A percentile compares a stretch with the other conserved stretches of the same genome.
phyloP scores from a whole-genome alignment of 805 yeast genomes.

The Pichia rugopelliculosa region DNA sequence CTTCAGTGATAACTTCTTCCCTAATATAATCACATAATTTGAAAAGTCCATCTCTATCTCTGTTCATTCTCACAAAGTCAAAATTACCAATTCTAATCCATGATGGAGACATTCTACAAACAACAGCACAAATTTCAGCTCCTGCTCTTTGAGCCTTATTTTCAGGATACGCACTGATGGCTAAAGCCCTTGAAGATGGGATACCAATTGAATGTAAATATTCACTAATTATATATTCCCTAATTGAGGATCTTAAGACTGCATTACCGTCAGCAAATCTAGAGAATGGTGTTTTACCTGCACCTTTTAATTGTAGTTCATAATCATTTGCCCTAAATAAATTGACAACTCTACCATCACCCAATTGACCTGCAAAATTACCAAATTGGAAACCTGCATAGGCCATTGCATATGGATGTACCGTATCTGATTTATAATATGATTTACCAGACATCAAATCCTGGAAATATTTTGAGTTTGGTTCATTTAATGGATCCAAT shows the following conservation, averaged over 20 bases:
- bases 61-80: constrained; percentile 70
- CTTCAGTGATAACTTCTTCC: constrained; percentile 44
- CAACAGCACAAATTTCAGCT: constrained; percentile 78
- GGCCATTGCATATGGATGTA: constrained; percentile 78
- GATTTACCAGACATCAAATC: constrained; percentile 56
- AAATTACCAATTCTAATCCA: constrained; percentile 90
- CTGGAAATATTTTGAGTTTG: constrained; percentile 29
- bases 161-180: constrained; percentile 64
- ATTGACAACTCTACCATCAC: constrained; percentile 88
- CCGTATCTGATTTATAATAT: constrained; percentile 24
- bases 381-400: constrained; percentile 98
- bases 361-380: constrained; percentile 91
- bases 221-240: constrained; percentile 85
- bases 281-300: constrained; percentile 87
- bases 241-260: constrained; percentile 74
- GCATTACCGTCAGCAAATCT: constrained; percentile 98
- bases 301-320: constrained; percentile 83
- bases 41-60: constrained; percentile 56
- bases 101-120: constrained; percentile 71
- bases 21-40: constrained; percentile 67
- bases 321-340: constrained; percentile 57
- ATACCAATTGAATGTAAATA: constrained; percentile 72
- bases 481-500: constrained; percentile 35
- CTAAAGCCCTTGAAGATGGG: constrained; percentile 79
- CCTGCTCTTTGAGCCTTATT: constrained; percentile 67